Evolutionary conservation across 805 yeast species (phyloP).

Genomic region (Ogataea salicorniae): DNA sequence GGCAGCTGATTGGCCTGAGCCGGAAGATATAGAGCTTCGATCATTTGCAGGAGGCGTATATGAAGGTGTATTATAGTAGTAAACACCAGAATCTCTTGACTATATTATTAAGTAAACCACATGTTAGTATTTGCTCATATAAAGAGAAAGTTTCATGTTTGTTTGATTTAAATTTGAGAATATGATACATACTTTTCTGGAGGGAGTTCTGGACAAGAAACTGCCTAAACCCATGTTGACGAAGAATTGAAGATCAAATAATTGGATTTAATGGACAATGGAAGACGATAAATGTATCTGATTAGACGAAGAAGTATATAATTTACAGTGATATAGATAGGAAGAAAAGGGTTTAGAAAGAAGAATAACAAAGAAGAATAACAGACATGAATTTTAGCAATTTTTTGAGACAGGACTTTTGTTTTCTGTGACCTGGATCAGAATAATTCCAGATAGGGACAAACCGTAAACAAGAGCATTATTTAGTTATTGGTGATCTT

Average conservation of each 20-base stretch:
- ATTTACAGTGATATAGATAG: too few relatives aligned
- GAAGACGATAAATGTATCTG: too few relatives aligned
- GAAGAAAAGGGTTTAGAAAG: not conserved
- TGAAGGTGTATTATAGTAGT: constrained; percentile 13
- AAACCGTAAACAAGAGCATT: not conserved
- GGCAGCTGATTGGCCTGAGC: constrained; percentile 9
- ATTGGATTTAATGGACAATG: not conserved
- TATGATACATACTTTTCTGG: constrained; percentile 23
- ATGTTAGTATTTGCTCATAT: not conserved
- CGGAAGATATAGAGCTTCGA: not conserved
- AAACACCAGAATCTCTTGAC: constrained; percentile 25
- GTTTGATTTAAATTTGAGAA: not conserved
- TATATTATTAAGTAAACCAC: not conserved
- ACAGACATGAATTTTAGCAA: too few relatives aligned
- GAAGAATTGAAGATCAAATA: not conserved
- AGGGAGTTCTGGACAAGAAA: constrained; percentile 22
- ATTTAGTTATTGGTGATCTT: too few relatives aligned
- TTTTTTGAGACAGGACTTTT: not conserved
- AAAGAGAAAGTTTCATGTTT: not conserved
- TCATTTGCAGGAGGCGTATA: not conserved
- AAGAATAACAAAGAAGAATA: not conserved
- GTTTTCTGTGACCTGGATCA: not conserved
- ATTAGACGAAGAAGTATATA: too few relatives aligned
- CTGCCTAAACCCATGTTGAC: constrained; percentile 21
- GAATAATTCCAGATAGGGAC: not conserved